Evolutionary conservation across 1,139 yeast species (phyloP), one percentile per base, ranked within the genome.

Genomic region (Blastobotrys illinoisensis): DNA sequence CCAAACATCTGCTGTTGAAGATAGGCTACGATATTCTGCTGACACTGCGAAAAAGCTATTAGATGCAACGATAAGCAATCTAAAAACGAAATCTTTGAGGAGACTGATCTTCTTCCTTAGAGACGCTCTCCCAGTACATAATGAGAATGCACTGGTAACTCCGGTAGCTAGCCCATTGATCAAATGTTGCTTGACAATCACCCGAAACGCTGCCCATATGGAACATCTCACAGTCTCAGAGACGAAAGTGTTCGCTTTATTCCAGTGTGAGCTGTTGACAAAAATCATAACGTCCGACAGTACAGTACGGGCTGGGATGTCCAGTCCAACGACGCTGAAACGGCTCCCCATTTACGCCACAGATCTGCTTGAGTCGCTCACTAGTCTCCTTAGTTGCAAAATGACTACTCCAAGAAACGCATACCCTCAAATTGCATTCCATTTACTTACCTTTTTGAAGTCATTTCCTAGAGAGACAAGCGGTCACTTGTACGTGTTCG

Each of bases 151-250:
- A 9, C 18, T 60, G 3, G 56, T 57, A 24, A 52, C 52, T 16
- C 63, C 63, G 2, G 44, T 62, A 48, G 50, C 62, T 21, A 46
- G 36, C 7, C 57, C 62, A 5, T 55, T 55, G 32, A 49, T 60
- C 9, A 59, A 55, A 45, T 46, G 56, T 7, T 53, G 58, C 20
- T 43, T 57, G 20, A 19, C 53, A 2, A 44, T 62, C 16, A 56
- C 58, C n/a, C 32, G 51, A 11, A 44, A 58, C 45, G 50, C 59
- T 13, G 58, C 63, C 1, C 63, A 63, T 26, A 49, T 64, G 9
- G 67, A 66, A 46, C 67, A 63, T 36, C 52, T 67, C 40, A 36
- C 60, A 4, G 51, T 53, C 16, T 52, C 46, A 1, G 64, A 32
- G 13, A n/a, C 40, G 3, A 32, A 32, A 11, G 40, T n/a, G 3